Conservation (phyloP, 208 protist species). For the Leishmania guyanensis region DNA sequence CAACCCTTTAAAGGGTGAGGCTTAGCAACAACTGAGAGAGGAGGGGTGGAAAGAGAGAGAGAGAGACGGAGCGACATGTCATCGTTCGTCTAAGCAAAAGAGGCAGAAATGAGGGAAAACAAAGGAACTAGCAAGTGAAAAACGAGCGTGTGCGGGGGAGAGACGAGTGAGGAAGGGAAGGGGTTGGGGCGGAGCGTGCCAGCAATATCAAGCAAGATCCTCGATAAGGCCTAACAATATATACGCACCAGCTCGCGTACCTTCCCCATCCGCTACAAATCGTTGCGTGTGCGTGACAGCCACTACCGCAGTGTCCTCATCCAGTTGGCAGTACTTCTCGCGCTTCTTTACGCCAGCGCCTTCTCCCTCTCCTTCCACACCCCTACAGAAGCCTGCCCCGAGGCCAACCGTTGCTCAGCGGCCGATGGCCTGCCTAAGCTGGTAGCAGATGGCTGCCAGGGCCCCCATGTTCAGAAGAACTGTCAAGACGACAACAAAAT, state of each 20-base stretch:
- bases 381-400: neutral
- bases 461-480: slow-evolving; percentile 42
- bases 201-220: neutral
- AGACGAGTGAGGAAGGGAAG: neutral
- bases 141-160: too few species aligned
- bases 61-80: neutral
- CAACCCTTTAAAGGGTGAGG: neutral
- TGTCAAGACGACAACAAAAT: slow-evolving; percentile 28
- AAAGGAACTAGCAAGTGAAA: neutral
- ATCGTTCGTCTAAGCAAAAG: neutral
- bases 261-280: neutral
- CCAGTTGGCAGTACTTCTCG: neutral
- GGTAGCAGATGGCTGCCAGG: slow-evolving; percentile 41
- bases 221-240: neutral
- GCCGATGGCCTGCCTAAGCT: slow-evolving; percentile 38
- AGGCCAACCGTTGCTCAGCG: slow-evolving; percentile 7
- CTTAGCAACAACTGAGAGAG: neutral
- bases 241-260: neutral
- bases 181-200: neutral
- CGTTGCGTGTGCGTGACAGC: neutral
- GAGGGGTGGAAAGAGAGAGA: neutral
- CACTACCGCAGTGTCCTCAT: neutral
- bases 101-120: neutral
- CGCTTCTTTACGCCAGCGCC: neutral
- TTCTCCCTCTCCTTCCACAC: neutral